These are phyloP conservation scores for Colletotrichum spinosum DNA, from an alignment of 2,329 filamentous ascomycete genomes.

Conservation along the genomic window DNA sequence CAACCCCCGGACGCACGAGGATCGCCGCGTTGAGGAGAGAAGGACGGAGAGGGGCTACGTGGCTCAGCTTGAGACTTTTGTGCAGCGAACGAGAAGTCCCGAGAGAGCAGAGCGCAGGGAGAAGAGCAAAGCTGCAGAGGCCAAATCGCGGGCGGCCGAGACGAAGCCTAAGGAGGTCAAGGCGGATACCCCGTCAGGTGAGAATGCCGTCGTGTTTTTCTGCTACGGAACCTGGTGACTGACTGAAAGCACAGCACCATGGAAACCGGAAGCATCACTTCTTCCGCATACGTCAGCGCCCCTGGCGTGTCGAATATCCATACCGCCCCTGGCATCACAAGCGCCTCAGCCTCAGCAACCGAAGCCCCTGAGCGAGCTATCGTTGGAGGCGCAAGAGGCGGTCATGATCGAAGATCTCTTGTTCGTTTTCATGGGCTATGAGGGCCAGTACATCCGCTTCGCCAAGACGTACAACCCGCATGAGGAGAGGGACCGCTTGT, in stretches of 20 bases:
- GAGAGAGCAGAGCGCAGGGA: constrained; percentile 59
- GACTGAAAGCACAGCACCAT: constrained; percentile 58
- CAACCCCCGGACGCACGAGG: constrained; percentile 60
- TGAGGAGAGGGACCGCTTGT: constrained; percentile 87
- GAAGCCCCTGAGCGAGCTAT: constrained; percentile 74
- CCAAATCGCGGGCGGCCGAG: constrained; percentile 57
- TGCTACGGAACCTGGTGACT: constrained; percentile 1
- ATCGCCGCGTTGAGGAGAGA: constrained; percentile 62
- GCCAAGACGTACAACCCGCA: constrained; percentile 83
- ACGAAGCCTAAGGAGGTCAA: constrained; percentile 57
- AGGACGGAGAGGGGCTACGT: constrained; percentile 68
- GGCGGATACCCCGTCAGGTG: constrained; percentile 62
- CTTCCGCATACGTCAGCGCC: constrained; percentile 77
- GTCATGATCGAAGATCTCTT: constrained; percentile 90
- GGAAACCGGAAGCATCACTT: constrained; percentile 85
- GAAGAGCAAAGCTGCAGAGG: constrained; percentile 49
- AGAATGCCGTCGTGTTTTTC: constrained; percentile 36
- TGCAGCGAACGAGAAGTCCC: constrained; percentile 70
- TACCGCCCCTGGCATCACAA: constrained; percentile 78
- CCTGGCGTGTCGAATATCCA: constrained; percentile 72
- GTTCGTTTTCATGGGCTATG: constrained; percentile 97
- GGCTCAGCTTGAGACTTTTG: constrained; percentile 72
- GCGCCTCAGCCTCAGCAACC: constrained; percentile 78
- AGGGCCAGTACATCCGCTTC: constrained; percentile 97
- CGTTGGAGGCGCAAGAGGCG: constrained; percentile 85